phyloP scores from a whole-genome alignment of 805 yeast genomes.

The Yarrowia sp. region DNA sequence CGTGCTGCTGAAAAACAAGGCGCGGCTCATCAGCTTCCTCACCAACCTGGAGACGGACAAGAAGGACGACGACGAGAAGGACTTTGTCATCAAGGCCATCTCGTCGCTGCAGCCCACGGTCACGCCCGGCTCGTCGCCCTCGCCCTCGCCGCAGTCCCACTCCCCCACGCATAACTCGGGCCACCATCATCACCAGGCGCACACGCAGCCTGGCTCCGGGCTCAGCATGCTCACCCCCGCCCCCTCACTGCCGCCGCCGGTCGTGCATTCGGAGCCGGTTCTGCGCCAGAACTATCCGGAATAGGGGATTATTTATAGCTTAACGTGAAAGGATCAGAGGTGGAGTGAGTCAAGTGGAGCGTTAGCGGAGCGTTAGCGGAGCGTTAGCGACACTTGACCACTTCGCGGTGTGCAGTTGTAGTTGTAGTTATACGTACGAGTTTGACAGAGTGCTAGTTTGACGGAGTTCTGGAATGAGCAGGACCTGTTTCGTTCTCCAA shows the following conservation, averaged over 20 bases:
- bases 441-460: no score
- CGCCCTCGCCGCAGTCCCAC: conserved; percentile 24
- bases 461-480: no score
- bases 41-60: conserved; percentile 59
- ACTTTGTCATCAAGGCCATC: conserved; percentile 73
- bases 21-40: conserved; percentile 68
- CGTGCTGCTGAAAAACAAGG: conserved; percentile 78
- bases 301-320: conserved; percentile 5
- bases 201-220: conserved; percentile 22
- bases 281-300: conserved; percentile 28
- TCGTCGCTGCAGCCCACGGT: conserved; percentile 39
- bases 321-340: not conserved
- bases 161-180: conserved; percentile 26
- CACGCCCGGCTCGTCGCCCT: conserved; percentile 25
- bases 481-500: no score
- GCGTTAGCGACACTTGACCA: no score
- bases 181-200: conserved; percentile 17
- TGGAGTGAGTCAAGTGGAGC: no score
- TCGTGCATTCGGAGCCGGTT: conserved; percentile 31
- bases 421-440: no score
- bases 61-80: conserved; percentile 73
- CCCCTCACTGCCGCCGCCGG: conserved; percentile 28
- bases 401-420: no score
- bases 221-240: conserved; percentile 29
- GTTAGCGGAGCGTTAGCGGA: no score